A percentile compares a stretch with the other conserved stretches of the same genome.
phyloP scores from a whole-genome alignment of 1,284 basidiomycete genomes.

The Kwoniella shivajii region DNA sequence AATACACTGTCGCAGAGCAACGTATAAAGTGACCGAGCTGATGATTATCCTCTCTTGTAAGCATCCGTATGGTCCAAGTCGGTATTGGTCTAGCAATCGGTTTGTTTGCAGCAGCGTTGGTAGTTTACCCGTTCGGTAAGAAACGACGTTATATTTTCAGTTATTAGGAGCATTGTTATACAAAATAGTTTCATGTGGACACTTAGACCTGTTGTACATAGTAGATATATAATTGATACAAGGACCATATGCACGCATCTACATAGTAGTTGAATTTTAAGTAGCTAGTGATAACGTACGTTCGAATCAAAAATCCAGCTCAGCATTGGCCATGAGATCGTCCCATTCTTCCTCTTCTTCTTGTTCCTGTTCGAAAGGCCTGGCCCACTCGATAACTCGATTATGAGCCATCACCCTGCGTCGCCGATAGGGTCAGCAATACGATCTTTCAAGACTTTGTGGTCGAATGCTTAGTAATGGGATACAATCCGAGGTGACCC shows the following conservation, averaged over 20 bases:
- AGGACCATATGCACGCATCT: too few relatives aligned
- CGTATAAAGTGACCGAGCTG: too few relatives aligned
- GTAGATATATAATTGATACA: too few relatives aligned
- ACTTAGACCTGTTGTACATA: too few relatives aligned
- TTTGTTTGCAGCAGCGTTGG: conserved; percentile 34
- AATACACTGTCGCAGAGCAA: too few relatives aligned
- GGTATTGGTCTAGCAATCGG: conserved; percentile 38
- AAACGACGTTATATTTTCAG: conserved; percentile 36
- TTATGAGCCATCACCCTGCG: conserved; percentile 28
- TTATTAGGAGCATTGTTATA: too few relatives aligned
- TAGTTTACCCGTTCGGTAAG: conserved; percentile 40
- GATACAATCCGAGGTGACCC: background rate
- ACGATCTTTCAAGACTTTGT: too few relatives aligned
- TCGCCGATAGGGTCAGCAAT: background rate
- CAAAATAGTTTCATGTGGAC: too few relatives aligned
- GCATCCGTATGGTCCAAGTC: conserved; percentile 34
- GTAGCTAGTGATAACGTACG: too few relatives aligned
- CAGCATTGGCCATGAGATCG: conserved; percentile 13
- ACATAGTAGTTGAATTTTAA: too few relatives aligned
- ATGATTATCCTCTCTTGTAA: background rate
- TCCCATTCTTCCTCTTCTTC: conserved; percentile 30
- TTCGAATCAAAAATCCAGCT: conserved; percentile 14
- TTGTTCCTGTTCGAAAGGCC: conserved; percentile 27
- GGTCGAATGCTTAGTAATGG: background rate
- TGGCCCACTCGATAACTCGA: conserved; percentile 29